Base-by-base conservation (phyloP, 129 eudicot genomes). In the Oenanthe sinensis region DNA sequence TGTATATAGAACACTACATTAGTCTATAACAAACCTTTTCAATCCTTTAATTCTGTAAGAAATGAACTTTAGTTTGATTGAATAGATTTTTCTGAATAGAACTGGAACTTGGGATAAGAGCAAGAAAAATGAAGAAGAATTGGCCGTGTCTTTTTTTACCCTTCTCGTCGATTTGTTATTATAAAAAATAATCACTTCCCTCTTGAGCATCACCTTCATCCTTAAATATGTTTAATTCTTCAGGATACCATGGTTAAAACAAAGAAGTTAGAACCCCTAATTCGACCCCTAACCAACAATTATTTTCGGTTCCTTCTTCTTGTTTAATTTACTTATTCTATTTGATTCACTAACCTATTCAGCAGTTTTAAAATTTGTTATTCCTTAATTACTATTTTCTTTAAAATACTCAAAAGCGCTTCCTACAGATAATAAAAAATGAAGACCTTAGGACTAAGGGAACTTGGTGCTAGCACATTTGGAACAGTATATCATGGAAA, bases 341-440 rank as follows among this genome's bases (percentile, higher is more conserved):
- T 76, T 37, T 52, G 67, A 22, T 48, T 36, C 9, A 10, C 22
- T 24, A 40, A 55, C 50, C 30, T 52, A 71, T 39, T 71, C 14
- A 71, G 48, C 55, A 77, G 50, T 54, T 39, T 58, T 13, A 55
- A 30, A 22, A 20, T 22, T 22, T 55, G 30, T 8, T 55, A n/a
- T 2, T 2, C 1, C 65, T 55, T 22, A 22, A 55, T 55, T 1
- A 6, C 22, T 55, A 22, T 22, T 7, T 55, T 22, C 30, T 22
- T 55, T 1, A 22, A 54, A 2, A 55, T 55, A 55, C 7, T 22
- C 3, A 8, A 55, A 55, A 55, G 28, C 45, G 68, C 17, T 54
- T 37, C 16, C 60, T 48, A 81, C 89, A 93, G 98, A 89, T 93
- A 49, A 93, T 93, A 83, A 77, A 83, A 72, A 87, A 93, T 85